phyloP scores from a whole-genome alignment of 2,329 filamentous ascomycete genomes.

The Eutypella sp. region DNA sequence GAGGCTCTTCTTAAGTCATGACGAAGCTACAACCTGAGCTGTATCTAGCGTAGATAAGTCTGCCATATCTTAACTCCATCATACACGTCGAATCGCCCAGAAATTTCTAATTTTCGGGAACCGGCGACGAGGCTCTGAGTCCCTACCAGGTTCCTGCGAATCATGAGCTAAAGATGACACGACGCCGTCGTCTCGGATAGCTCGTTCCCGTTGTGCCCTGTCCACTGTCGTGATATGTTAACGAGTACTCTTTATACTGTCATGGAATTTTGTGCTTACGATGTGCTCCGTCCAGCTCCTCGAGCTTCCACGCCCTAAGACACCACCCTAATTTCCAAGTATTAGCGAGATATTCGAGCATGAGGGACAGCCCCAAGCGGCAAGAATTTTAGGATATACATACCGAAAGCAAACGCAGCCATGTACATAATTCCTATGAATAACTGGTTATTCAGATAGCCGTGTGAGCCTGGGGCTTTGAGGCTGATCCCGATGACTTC shows the following conservation, averaged over 20 bases:
- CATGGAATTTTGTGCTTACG: no score
- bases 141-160: slow-evolving; percentile 7
- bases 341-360: slow-evolving; percentile 1
- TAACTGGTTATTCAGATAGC: slow-evolving; percentile 50
- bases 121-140: slow-evolving; percentile 12
- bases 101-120: slow-evolving; percentile 18
- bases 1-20: not conserved
- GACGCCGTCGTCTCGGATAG: slow-evolving; percentile 20
- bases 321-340: slow-evolving; percentile 29
- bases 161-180: slow-evolving; percentile 13
- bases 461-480: slow-evolving; percentile 33
- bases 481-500: slow-evolving; percentile 60
- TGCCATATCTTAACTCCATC: not conserved
- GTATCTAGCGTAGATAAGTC: no score
- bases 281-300: slow-evolving; percentile 29
- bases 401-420: slow-evolving; percentile 43
- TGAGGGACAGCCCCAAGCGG: no score
- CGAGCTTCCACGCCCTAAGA: slow-evolving; percentile 39
- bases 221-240: slow-evolving; percentile 11
- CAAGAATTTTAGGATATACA: slow-evolving; percentile 8
- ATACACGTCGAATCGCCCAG: slow-evolving; percentile 20
- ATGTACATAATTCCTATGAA: slow-evolving; percentile 60
- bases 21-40: not conserved
- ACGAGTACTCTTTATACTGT: no score
- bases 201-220: slow-evolving; percentile 23